Percentiles rank a stretch among this genome's conserved stretches.
Evolutionary conservation across 257 asterid species (phyloP).

Genomic region (Plantago ovata): DNA sequence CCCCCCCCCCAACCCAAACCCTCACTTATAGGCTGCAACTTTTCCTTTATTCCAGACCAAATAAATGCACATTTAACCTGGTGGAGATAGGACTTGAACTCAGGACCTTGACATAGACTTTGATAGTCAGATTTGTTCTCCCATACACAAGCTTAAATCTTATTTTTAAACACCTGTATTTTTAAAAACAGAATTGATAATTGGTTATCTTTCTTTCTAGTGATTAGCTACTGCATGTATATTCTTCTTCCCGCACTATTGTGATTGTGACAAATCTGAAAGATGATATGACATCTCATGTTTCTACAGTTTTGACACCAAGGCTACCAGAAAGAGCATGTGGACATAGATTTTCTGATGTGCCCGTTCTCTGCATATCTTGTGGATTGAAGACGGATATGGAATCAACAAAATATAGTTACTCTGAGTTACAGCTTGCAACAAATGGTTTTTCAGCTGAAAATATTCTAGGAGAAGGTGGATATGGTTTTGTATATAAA

Average conservation of each 20-base stretch:
- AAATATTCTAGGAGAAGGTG: constrained; percentile 82
- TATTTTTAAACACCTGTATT: no score
- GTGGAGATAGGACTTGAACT: no score
- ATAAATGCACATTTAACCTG: no score
- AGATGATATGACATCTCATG: constrained; percentile 18
- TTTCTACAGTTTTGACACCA: constrained; percentile 21
- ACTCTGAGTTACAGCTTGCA: constrained; percentile 71
- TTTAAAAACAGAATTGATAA: no score
- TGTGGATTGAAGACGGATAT: constrained; percentile 72
- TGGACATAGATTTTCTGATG: constrained; percentile 37
- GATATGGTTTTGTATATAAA: constrained; percentile 73
- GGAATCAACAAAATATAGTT: constrained; percentile 51
- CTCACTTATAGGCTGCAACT: no score
- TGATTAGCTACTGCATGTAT: neutral
- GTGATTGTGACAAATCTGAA: constrained; percentile 28
- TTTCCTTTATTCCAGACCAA: no score
- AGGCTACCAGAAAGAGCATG: constrained; percentile 35
- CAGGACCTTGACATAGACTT: no score
- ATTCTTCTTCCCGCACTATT: neutral
- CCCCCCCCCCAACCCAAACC: no score
- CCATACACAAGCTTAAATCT: no score
- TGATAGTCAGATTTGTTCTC: no score
- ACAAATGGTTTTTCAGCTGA: constrained; percentile 58
- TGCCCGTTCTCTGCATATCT: constrained; percentile 61
- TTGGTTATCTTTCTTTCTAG: no score